Conservation (phyloP, 495 filamentous ascomycete species). For the Platismatia glauca region DNA sequence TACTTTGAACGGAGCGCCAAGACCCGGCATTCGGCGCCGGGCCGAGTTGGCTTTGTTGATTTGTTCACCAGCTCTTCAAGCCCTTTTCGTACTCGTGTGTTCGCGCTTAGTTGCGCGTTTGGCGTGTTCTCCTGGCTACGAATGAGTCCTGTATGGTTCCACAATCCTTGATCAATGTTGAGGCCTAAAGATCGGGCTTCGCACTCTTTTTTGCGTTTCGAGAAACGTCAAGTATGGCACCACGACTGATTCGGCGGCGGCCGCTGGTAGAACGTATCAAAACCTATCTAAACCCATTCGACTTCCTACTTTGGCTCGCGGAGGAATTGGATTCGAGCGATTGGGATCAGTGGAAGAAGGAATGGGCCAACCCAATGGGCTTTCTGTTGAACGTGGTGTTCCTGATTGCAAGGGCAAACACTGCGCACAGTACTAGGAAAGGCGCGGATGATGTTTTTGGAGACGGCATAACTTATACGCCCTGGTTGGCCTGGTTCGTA, state of each 20-base stretch:
- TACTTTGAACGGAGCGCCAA: no score
- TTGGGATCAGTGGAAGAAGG: slow-evolving; percentile 70
- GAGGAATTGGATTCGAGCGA: slow-evolving; percentile 82
- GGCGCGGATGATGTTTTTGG: slow-evolving; percentile 75
- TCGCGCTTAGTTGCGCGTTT: not conserved
- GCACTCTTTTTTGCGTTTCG: not conserved
- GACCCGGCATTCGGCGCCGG: not conserved
- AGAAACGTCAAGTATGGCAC: slow-evolving; percentile 28
- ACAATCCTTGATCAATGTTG: not conserved
- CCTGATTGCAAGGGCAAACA: slow-evolving; percentile 74
- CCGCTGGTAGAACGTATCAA: slow-evolving; percentile 69
- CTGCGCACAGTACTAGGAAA: slow-evolving; percentile 35
- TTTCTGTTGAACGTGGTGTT: slow-evolving; percentile 68
- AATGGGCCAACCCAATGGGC: slow-evolving; percentile 65
- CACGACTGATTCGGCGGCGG: slow-evolving; percentile 70
- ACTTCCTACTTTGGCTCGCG: slow-evolving; percentile 80
- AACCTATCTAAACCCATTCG: slow-evolving; percentile 72
- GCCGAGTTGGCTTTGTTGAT: no score
- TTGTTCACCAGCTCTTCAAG: no score
- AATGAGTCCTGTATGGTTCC: not conserved
- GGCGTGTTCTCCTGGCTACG: not conserved
- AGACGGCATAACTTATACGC: slow-evolving; percentile 47
- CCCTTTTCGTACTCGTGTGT: no score
- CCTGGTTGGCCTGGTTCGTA: slow-evolving; percentile 73
- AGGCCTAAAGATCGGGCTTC: not conserved